Evolutionary conservation across 805 yeast species (phyloP), one percentile per base, ranked within the genome.

Genomic region (Kluyveromyces siamensis): DNA sequence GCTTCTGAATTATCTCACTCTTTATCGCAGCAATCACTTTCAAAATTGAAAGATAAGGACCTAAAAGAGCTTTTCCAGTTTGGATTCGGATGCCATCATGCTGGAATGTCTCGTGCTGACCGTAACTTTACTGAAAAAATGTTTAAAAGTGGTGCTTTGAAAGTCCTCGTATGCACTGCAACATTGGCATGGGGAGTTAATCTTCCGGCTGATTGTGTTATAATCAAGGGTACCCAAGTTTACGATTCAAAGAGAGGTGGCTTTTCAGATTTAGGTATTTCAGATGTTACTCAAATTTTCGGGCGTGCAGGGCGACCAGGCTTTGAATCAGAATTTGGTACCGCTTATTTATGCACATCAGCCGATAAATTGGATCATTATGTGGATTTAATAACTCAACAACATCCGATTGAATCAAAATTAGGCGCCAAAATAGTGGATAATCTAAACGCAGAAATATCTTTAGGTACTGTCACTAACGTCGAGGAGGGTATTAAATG

Each of bases 261-360:
- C 0, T 87, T 82, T 60, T 79, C 84, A 2, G 99, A 93, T 62
- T 71, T 95, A 38, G 98, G 98, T 1, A 91, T 93, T 16, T 85
- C 96, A 0, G 99, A 93, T 69, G 96, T 93, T 38, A 85, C 95
- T 52, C 99, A 93, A 71, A 93, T 93, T 55, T 93, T 93, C 70
- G 99, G 99, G 57, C 85, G 99, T 72, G 99, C 99, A 27, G 99
- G 99, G 69, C 81, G 99, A 68, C 99, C 99, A 0, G 99, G 95
- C 58, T 93, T 80, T 66, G 69, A 67, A 14, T 96, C 91, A 56
- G 79, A 79, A 49, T 83, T 77, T 60, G 99, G 99, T 74, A 87
- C 91, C 2, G 98, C 98, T 72, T 81, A 89, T 21, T 69, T 93
- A 44, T 82, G 93, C 63, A 93, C 99, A 0, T 74, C 95, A 0